A percentile compares a stretch with the other conserved stretches of the same genome.
These are phyloP conservation scores for Zarea fungicola DNA, from an alignment of 2,329 filamentous ascomycete species.

Conservation along the genomic window DNA sequence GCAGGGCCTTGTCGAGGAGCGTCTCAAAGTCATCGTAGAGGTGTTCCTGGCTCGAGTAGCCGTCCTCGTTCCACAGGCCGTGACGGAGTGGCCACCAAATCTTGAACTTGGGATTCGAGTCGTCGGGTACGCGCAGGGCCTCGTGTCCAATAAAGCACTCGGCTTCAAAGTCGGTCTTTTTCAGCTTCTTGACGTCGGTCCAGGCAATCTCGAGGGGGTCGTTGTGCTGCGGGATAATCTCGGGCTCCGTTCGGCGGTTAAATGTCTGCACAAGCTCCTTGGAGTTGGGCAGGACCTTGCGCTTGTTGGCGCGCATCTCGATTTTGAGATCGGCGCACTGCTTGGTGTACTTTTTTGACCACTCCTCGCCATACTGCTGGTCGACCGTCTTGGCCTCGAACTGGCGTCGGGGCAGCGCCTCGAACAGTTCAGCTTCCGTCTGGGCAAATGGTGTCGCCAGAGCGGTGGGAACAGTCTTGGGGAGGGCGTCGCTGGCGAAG, in stretches of 20 bases:
- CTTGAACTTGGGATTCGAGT: slow-evolving; percentile 83
- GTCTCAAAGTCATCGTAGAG: slow-evolving; percentile 83
- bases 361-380: slow-evolving; percentile 83
- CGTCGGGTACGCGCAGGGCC: slow-evolving; percentile 81
- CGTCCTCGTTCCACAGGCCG: slow-evolving; percentile 85
- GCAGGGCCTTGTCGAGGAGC: slow-evolving; percentile 80
- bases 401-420: slow-evolving; percentile 69
- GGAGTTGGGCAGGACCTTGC: slow-evolving; percentile 92
- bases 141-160: slow-evolving; percentile 74
- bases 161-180: slow-evolving; percentile 57
- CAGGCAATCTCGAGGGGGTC: slow-evolving; percentile 91
- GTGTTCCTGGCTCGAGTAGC: slow-evolving; percentile 74
- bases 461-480: slow-evolving; percentile 90
- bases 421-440: slow-evolving; percentile 79
- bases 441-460: slow-evolving; percentile 73
- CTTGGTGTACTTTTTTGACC: slow-evolving; percentile 67
- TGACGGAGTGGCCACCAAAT: slow-evolving; percentile 86
- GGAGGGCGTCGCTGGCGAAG: slow-evolving; percentile 89
- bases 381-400: slow-evolving; percentile 60
- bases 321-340: slow-evolving; percentile 84
- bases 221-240: slow-evolving; percentile 89
- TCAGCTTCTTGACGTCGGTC: slow-evolving; percentile 70
- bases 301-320: slow-evolving; percentile 89
- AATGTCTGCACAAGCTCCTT: slow-evolving; percentile 94
- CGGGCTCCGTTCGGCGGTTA: slow-evolving; percentile 77